phyloP scores from a whole-genome alignment of 2,329 filamentous ascomycete genomes.

The Fusarium irregulare region DNA sequence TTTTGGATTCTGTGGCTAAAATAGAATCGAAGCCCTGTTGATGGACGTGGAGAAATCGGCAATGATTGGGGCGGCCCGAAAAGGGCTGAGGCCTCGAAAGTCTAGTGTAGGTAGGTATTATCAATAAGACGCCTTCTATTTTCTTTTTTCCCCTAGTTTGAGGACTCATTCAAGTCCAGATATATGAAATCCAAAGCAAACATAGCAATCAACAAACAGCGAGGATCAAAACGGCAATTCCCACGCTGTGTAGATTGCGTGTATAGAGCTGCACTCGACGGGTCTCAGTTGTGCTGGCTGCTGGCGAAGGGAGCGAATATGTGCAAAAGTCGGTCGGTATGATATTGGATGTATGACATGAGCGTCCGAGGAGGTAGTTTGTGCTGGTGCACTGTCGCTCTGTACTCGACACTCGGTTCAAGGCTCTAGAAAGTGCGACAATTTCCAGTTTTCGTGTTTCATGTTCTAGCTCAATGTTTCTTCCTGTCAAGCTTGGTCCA shows the following conservation, averaged over 20 bases:
- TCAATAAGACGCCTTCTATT: slow-evolving; percentile 3
- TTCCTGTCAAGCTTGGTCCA: neutral
- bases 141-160: slow-evolving; percentile 17
- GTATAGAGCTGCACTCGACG: slow-evolving; percentile 10
- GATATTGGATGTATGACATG: neutral
- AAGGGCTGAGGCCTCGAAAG: neutral
- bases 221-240: slow-evolving; percentile 10
- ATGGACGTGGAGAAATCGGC: slow-evolving; percentile 22
- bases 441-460: slow-evolving; percentile 30
- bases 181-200: slow-evolving; percentile 18
- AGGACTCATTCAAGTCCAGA: slow-evolving; percentile 4
- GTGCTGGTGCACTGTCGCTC: slow-evolving; percentile 5
- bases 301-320: neutral
- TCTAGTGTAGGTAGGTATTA: neutral
- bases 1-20: slow-evolving; percentile 23
- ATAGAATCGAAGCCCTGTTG: slow-evolving; percentile 26
- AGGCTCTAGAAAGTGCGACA: slow-evolving; percentile 17
- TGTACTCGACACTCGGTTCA: neutral
- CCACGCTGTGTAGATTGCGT: slow-evolving; percentile 9
- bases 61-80: neutral
- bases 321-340: neutral
- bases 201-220: slow-evolving; percentile 11
- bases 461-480: slow-evolving; percentile 26
- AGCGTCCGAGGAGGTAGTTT: neutral
- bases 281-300: neutral